Conservation (phyloP, 2,329 filamentous ascomycete species). For the Pezicula neosporulosa region DNA sequence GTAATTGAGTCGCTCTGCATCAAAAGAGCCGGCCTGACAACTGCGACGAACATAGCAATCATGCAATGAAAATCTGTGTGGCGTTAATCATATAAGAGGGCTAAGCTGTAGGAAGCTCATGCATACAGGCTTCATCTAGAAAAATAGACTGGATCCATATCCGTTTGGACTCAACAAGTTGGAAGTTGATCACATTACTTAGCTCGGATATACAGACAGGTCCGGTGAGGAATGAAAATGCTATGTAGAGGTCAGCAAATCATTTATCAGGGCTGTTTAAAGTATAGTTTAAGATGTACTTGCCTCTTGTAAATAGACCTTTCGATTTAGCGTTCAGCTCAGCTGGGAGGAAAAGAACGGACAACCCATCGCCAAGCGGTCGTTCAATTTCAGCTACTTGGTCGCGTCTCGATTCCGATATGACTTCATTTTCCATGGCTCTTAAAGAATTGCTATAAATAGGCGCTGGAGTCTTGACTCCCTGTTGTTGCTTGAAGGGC, state of each 20-base stretch:
- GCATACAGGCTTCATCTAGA: constrained; percentile 29
- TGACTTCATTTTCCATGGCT: neutral
- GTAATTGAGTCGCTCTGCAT: constrained; percentile 7
- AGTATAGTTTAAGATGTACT: neutral
- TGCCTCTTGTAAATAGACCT: constrained; percentile 7
- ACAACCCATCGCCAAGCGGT: constrained; percentile 11
- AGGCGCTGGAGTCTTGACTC: neutral
- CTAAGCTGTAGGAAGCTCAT: neutral
- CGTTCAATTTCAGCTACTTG: constrained; percentile 3
- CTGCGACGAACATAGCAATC: constrained; percentile 20
- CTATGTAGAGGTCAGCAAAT: neutral
- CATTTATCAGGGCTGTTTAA: neutral
- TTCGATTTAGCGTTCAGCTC: constrained; percentile 3
- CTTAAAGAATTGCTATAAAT: neutral
- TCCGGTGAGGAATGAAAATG: constrained; percentile 7
- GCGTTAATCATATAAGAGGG: neutral
- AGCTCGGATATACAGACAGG: constrained; percentile 5
- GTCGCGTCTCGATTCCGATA: neutral
- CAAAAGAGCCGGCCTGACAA: constrained; percentile 7
- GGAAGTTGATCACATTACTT: constrained; percentile 2
- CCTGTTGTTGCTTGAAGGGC: constrained; percentile 1
- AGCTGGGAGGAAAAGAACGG: constrained; percentile 8
- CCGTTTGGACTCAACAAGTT: neutral
- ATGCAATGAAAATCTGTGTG: constrained; percentile 26
- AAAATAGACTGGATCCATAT: constrained; percentile 26